Evolutionary conservation across 108 stramenopile genomes (phyloP), one percentile per base, ranked within the genome.

Genomic region (Nannochloropsis salina): DNA sequence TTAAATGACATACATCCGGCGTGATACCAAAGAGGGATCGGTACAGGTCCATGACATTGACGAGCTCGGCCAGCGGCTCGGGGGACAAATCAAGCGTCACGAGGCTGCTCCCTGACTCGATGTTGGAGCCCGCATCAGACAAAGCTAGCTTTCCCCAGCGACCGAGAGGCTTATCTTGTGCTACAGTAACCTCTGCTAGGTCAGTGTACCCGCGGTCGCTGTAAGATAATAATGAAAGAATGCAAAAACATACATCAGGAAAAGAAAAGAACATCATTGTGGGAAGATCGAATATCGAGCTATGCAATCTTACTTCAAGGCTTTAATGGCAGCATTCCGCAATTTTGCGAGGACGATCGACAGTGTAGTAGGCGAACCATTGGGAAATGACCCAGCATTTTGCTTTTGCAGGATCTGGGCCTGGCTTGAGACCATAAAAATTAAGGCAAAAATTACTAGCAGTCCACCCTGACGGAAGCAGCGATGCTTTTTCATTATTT

Each of bases 1-100:
- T 2, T 2, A n/a, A 8, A 74, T n/a, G 8, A 74, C 61, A n/a
- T 74, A 74, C 61, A 74, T 74, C 61, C 15, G 61, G 61, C 61
- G 61, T 74, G 61, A n/a, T 74, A n/a, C 61, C 61, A 74, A 74
- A 74, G n/a, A 74, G 61, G 6, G 61, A 74, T n/a, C n/a, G 61
- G 8, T 74, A 74, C 61, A 74, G n/a, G 6, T 74, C 61, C 61
- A 74, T 74, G 61, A 74, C 61, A n/a, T 74, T 74, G 61, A 74
- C n/a, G 61, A 74, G 61, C 61, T 74, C 61, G 61, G 61, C 61
- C 8, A 74, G 61, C 20, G 61, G 61, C 61, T 3, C 61, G n/a
- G 61, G 61, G 61, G 61, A 2, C 61, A 74, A n/a, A 0, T 74
- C 61, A n/a, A 74, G 61, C 20, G 61, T 74, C 61, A 74, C 5